These are phyloP conservation scores for Cocos nucifera DNA, from an alignment of 176 grass and related monocot species.

Conservation along the genomic window DNA sequence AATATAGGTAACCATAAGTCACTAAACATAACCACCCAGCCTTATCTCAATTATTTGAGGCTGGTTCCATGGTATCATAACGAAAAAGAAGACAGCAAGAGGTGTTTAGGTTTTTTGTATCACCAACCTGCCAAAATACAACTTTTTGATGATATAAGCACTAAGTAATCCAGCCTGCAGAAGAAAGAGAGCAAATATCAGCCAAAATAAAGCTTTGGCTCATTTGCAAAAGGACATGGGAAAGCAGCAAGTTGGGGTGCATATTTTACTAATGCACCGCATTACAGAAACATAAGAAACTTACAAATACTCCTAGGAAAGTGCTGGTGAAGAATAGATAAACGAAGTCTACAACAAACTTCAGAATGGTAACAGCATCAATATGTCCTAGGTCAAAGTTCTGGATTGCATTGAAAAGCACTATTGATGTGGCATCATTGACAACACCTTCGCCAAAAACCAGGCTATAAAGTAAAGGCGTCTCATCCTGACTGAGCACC, in stretches of 20 bases:
- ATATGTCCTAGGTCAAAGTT: slow-evolving; percentile 69
- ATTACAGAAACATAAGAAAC: slow-evolving; percentile 13
- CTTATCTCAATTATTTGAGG: no score
- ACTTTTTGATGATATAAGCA: slow-evolving; percentile 81
- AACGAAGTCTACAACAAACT: slow-evolving; percentile 61
- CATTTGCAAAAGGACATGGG: slow-evolving; percentile 3
- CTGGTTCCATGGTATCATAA: no score
- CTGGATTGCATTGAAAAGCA: slow-evolving; percentile 93
- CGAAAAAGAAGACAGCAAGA: no score
- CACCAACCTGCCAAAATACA: slow-evolving; percentile 81
- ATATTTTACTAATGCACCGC: background rate
- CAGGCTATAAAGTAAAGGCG: slow-evolving; percentile 83
- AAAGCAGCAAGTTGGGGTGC: no score
- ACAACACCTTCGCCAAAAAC: slow-evolving; percentile 99
- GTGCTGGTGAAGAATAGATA: slow-evolving; percentile 81
- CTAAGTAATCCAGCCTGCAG: slow-evolving; percentile 80
- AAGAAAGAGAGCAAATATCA: slow-evolving; percentile 23
- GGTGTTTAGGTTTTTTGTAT: background rate
- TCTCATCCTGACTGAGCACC: slow-evolving; percentile 96
- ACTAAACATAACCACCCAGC: no score
- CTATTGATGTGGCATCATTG: slow-evolving; percentile 93
- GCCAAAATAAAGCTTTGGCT: slow-evolving; percentile 5
- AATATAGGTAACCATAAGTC: no score
- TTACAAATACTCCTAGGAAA: slow-evolving; percentile 76
- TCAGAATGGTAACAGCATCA: slow-evolving; percentile 54